Base-by-base conservation (phyloP, 2,329 filamentous ascomycete genomes). In the Coniochaeta sp. region DNA sequence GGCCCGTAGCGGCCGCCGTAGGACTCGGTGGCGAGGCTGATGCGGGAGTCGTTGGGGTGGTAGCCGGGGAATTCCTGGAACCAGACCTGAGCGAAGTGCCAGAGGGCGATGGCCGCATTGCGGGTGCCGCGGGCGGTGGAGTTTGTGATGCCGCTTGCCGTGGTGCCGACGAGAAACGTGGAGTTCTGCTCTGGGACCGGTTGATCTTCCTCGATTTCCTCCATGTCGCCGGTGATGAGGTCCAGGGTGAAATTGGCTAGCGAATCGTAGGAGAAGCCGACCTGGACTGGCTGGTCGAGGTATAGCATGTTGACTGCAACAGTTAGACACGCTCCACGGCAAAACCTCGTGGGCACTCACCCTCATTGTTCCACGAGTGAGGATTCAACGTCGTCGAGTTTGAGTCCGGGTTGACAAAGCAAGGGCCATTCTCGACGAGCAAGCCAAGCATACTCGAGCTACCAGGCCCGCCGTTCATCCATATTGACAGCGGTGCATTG, bases 1-100 rank as follows among this genome's bases (percentile, higher is more conserved):
- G 80, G 80, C 1, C 77, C 77, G 57, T 80, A 82, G 51, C 77
- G 74, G 20, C 79, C 78, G 24, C 79, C 80, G 54, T 82, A 83
- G 0, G 73, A 76, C 55, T 76, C 71, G 3, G 78, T 74, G 32
- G 75, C 78, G 49, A 82, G 67, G 1, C 74, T 72, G 52, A 80
- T 76, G 31, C 76, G 22, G 2, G 50, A 76, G 61, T 79, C 75
- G 61, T 52, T 49, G 24, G 51, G 46, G 27, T 52, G 51, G 26
- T 86, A 85, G 31, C 75, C 72, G 0, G 81, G 82, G 53, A 87
- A 55, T 31, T 55, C 53, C 31, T 42, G 46, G 47, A 52, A 51
- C 53, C 53, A 56, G 2, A 51, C 30, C 33, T 57, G 56, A 9
- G 53, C 42, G 20, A 56, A 49, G 24, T 54, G 49, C 56, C 56